phyloP scores from a whole-genome alignment of 306 rosid genomes.

The Quercus agrifolia region DNA sequence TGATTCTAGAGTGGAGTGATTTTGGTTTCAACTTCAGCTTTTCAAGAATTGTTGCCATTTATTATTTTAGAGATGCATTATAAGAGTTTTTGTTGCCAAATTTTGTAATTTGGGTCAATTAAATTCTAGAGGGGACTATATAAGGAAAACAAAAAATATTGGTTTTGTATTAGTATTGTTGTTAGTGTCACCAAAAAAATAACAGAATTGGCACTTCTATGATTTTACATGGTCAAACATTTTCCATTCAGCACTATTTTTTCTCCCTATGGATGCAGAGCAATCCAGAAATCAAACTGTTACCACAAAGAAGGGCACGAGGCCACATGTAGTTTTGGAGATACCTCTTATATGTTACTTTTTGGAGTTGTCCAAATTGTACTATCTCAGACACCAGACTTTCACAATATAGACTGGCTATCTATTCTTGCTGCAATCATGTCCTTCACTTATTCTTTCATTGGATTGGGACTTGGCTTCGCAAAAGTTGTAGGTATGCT shows the following conservation, averaged over 20 bases:
- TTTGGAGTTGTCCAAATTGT: slow-evolving; percentile 57
- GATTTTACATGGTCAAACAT: too few species aligned
- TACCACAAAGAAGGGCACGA: slow-evolving; percentile 27
- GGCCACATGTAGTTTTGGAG: slow-evolving; percentile 27
- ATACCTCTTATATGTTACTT: slow-evolving; percentile 47
- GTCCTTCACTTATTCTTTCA: slow-evolving; percentile 69
- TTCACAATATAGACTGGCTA: slow-evolving; percentile 69
- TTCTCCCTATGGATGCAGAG: slow-evolving; percentile 35
- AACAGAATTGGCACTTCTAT: too few species aligned
- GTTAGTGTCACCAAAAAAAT: too few species aligned
- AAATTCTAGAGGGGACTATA: too few species aligned
- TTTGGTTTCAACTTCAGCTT: not conserved
- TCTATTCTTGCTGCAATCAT: slow-evolving; percentile 70
- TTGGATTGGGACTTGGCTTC: slow-evolving; percentile 60
- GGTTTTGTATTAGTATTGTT: not conserved
- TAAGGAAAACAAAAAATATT: too few species aligned
- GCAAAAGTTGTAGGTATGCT: slow-evolving; percentile 38
- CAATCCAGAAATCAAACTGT: slow-evolving; percentile 47
- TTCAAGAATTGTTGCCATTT: too few species aligned
- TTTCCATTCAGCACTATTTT: not conserved
- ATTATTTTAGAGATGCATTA: too few species aligned
- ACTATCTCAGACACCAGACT: slow-evolving; percentile 78
- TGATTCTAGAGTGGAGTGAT: not conserved
- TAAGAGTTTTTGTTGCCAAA: too few species aligned
- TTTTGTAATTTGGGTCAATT: too few species aligned